A percentile compares a stretch with the other conserved stretches of the same genome.
Conservation (phyloP, 148 eudicot genomes). For the Simmondsia chinensis region DNA sequence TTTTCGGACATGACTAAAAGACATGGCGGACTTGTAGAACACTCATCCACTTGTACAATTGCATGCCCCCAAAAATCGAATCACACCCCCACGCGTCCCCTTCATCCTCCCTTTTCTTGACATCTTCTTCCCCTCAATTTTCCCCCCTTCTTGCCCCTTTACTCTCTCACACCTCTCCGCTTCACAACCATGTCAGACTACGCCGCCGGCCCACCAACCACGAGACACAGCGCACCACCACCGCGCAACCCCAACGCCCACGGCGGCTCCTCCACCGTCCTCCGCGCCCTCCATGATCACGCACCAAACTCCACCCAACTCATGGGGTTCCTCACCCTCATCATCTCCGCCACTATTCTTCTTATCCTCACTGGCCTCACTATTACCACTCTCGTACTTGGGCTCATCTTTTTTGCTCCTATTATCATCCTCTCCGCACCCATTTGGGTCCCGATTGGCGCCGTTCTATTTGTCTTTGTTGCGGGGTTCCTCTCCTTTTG, state of each 20-base stretch:
- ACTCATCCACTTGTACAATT: slow-evolving; percentile 5
- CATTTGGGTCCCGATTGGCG: slow-evolving; percentile 58
- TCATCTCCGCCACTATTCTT: slow-evolving; percentile 39
- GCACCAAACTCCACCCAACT: slow-evolving; percentile 56
- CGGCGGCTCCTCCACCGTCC: slow-evolving; percentile 18
- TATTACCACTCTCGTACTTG: slow-evolving; percentile 33
- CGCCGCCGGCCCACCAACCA: too few relatives aligned
- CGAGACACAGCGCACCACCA: background rate
- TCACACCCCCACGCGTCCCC: slow-evolving; percentile 10
- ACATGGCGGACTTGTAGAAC: too few relatives aligned
- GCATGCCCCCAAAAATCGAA: slow-evolving; percentile 8
- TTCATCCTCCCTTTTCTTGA: background rate
- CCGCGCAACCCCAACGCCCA: slow-evolving; percentile 1
- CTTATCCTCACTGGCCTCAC: slow-evolving; percentile 59
- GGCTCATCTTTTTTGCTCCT: slow-evolving; percentile 55
- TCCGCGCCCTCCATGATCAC: slow-evolving; percentile 33
- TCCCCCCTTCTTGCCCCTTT: too few relatives aligned
- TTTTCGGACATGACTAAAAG: too few relatives aligned
- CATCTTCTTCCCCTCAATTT: background rate
- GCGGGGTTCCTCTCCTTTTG: slow-evolving; percentile 33
- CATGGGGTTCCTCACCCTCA: slow-evolving; percentile 48
- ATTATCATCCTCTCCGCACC: slow-evolving; percentile 58
- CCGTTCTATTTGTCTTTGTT: slow-evolving; percentile 21
- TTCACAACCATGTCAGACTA: slow-evolving; percentile 2
- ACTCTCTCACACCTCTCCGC: background rate